These are phyloP conservation scores for Phyllosticta paracitricarpa DNA, from an alignment of 2,329 filamentous ascomycete genomes.

Conservation along the genomic window DNA sequence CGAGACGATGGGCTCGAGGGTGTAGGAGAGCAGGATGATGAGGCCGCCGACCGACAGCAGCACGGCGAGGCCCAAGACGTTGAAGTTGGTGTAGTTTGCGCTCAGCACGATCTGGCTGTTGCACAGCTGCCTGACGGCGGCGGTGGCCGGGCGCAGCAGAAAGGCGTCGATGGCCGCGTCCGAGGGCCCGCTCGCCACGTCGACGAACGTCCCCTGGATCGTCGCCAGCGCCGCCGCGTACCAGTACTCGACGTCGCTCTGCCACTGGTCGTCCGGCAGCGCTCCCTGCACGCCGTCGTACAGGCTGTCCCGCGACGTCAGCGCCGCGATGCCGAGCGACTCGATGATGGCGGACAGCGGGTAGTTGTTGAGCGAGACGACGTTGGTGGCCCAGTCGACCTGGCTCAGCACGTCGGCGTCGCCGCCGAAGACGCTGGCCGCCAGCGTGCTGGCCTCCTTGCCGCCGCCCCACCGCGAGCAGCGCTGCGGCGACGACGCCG, in stretches of 20 bases:
- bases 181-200: slow-evolving; percentile 4
- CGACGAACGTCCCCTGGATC: slow-evolving; percentile 10
- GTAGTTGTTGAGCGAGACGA: neutral
- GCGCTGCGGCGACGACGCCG: neutral
- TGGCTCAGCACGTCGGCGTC: neutral
- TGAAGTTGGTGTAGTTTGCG: slow-evolving; percentile 13
- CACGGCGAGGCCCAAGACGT: slow-evolving; percentile 17
- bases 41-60: slow-evolving; percentile 15
- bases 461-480: neutral
- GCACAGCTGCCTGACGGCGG: neutral
- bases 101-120: slow-evolving; percentile 11
- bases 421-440: neutral
- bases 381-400: neutral
- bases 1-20: slow-evolving; percentile 1
- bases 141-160: neutral
- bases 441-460: neutral
- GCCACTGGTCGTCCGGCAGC: slow-evolving; percentile 12
- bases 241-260: slow-evolving; percentile 12
- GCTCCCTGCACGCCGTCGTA: neutral
- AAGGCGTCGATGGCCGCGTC: neutral
- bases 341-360: neutral
- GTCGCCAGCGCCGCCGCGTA: slow-evolving; percentile 9
- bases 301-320: slow-evolving; percentile 7
- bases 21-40: slow-evolving; percentile 14
- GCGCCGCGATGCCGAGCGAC: neutral